These are phyloP conservation scores for Delonix regia DNA, from an alignment of 306 rosid genomes.

Conservation along the genomic window DNA sequence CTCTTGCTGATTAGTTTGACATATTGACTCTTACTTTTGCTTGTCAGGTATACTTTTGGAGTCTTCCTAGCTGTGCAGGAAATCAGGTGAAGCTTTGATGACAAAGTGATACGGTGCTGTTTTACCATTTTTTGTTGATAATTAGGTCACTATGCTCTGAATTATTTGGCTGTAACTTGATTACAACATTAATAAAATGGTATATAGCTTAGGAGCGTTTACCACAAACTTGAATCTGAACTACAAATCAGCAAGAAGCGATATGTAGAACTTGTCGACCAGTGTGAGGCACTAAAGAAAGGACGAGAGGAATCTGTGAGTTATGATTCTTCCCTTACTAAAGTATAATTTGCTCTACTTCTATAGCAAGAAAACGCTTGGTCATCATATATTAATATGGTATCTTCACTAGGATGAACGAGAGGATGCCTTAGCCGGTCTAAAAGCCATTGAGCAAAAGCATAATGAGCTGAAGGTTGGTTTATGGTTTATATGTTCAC, in stretches of 20 bases:
- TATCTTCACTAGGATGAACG: conserved; percentile 68
- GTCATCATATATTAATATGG: conserved; percentile 23
- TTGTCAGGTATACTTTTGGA: conserved; percentile 91
- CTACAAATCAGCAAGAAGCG: conserved; percentile 66
- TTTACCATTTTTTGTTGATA: conserved; percentile 35
- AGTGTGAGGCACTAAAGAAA: conserved; percentile 66
- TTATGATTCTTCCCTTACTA: conserved; percentile 25
- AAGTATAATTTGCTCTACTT: conserved; percentile 26
- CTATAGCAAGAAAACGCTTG: not conserved
- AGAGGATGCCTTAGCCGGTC: conserved; percentile 73
- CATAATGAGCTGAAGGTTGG: conserved; percentile 74
- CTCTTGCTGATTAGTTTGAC: not conserved
- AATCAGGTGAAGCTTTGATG: conserved; percentile 71
- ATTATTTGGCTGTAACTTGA: conserved; percentile 18
- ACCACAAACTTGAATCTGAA: conserved; percentile 78
- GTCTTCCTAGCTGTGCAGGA: conserved; percentile 97
- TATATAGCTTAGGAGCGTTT: conserved; percentile 79
- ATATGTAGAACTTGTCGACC: conserved; percentile 65
- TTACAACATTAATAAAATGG: conserved; percentile 8
- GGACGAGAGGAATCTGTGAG: conserved; percentile 96
- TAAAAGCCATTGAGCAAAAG: conserved; percentile 72
- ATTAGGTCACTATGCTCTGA: conserved; percentile 13
- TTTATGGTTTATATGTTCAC: conserved; percentile 23
- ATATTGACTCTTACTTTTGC: conserved; percentile 22
- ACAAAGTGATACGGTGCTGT: not conserved